Evolutionary conservation across 129 eudicot species (phyloP).

Genomic region (Flaveria ramosissima): DNA sequence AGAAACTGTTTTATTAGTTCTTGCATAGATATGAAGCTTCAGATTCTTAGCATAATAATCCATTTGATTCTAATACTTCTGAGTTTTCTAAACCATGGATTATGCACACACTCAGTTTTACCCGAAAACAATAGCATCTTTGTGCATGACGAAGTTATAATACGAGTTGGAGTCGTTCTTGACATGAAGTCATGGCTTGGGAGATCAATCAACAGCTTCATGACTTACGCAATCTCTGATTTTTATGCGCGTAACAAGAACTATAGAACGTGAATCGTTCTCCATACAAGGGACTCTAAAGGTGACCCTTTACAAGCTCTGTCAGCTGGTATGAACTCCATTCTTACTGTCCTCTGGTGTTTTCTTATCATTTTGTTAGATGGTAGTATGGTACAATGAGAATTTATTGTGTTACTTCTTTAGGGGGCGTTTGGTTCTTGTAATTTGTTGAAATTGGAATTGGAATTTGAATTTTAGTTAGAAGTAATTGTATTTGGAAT

Average conservation of each 20-base stretch:
- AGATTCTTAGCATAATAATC: not conserved
- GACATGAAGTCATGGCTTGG: constrained; percentile 23
- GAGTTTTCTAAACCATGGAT: not conserved
- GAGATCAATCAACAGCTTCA: constrained; percentile 23
- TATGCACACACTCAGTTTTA: not conserved
- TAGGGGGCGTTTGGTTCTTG: no score
- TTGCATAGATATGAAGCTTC: not conserved
- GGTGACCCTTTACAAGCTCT: constrained; percentile 19
- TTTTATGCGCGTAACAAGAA: constrained; percentile 6
- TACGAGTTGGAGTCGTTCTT: constrained; percentile 8
- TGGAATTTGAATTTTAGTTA: no score
- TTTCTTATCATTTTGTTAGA: not conserved
- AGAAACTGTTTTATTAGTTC: not conserved
- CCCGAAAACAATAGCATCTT: not conserved
- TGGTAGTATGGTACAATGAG: no score
- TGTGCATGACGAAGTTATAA: not conserved
- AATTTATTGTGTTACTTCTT: no score
- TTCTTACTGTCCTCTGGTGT: not conserved
- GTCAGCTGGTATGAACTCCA: constrained; percentile 4
- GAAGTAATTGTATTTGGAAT: no score
- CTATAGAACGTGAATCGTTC: constrained; percentile 8
- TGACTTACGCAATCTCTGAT: constrained; percentile 15
- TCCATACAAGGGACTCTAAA: constrained; percentile 20
- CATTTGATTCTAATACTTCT: no score
- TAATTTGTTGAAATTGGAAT: no score